Conservation (phyloP, 257 asterid species). For the Scutellaria minor region DNA sequence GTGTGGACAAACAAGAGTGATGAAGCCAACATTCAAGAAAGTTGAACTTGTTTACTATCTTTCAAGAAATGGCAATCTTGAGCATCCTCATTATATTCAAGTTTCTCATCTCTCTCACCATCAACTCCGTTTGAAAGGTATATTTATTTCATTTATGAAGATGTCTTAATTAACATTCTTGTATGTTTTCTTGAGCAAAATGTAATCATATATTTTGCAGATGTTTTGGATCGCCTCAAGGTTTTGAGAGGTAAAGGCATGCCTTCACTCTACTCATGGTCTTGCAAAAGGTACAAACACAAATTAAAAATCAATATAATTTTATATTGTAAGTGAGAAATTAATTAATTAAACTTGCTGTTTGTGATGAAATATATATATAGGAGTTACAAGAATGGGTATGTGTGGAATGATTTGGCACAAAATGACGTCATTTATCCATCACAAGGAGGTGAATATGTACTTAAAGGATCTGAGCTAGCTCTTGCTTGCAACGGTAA, state of each 20-base stretch:
- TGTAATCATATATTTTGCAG: conserved; percentile 36
- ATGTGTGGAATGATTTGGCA: conserved; percentile 87
- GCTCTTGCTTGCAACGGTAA: conserved; percentile 54
- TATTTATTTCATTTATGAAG: not conserved
- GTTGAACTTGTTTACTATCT: conserved; percentile 81
- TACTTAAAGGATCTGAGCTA: conserved; percentile 85
- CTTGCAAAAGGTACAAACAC: conserved; percentile 71
- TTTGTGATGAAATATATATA: not conserved
- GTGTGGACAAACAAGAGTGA: conserved; percentile 24
- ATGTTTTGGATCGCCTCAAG: conserved; percentile 71
- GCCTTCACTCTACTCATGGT: conserved; percentile 95
- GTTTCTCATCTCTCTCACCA: conserved; percentile 68
- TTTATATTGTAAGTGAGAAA: too few relatives aligned
- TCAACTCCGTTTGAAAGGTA: conserved; percentile 81
- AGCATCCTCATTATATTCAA: conserved; percentile 88
- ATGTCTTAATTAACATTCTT: too few relatives aligned
- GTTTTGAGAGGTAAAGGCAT: conserved; percentile 81
- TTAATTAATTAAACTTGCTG: not conserved
- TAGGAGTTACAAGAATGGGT: conserved; percentile 92
- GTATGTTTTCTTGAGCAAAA: too few relatives aligned
- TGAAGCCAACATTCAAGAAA: conserved; percentile 60
- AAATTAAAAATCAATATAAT: too few relatives aligned
- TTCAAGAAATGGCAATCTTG: conserved; percentile 82
- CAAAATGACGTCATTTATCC: conserved; percentile 73
- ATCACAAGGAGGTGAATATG: conserved; percentile 82